Conservation (phyloP, 1,284 basidiomycete genomes). For the Heterobasidion parviporum region DNA sequence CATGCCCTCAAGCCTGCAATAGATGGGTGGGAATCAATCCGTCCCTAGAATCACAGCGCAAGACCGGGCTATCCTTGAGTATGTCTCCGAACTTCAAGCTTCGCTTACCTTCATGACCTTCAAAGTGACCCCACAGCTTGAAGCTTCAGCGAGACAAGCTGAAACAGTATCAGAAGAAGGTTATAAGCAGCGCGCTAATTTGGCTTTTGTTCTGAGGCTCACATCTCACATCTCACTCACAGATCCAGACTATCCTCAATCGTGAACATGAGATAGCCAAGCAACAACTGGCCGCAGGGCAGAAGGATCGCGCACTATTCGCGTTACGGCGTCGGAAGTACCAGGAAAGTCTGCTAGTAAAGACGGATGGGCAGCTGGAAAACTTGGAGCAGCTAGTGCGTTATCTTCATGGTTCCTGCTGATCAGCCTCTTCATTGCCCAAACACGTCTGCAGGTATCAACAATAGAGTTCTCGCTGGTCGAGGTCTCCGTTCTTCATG, state of each 20-base stretch:
- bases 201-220: neutral
- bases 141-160: slow-evolving; percentile 96
- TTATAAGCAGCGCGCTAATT: slow-evolving; percentile 18
- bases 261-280: slow-evolving; percentile 88
- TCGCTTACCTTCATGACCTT: slow-evolving; percentile 14
- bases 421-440: neutral
- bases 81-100: slow-evolving; percentile 20
- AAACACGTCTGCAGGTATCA: slow-evolving; percentile 55
- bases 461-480: slow-evolving; percentile 96
- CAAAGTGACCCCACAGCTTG: slow-evolving; percentile 40
- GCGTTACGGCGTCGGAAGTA: slow-evolving; percentile 89
- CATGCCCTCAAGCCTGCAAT: neutral
- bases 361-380: slow-evolving; percentile 88
- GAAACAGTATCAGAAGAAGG: slow-evolving; percentile 92
- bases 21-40: slow-evolving; percentile 71
- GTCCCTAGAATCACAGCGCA: slow-evolving; percentile 87
- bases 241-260: slow-evolving; percentile 86
- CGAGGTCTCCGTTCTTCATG: slow-evolving; percentile 88
- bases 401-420: slow-evolving; percentile 5
- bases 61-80: slow-evolving; percentile 94
- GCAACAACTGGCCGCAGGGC: slow-evolving; percentile 70
- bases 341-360: slow-evolving; percentile 80
- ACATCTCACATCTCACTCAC: neutral
- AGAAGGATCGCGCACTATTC: slow-evolving; percentile 82
- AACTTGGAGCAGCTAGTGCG: slow-evolving; percentile 85